These are phyloP conservation scores for Suillus tomentosus DNA, from an alignment of 768 basidiomycete species.

Conservation along the genomic window DNA sequence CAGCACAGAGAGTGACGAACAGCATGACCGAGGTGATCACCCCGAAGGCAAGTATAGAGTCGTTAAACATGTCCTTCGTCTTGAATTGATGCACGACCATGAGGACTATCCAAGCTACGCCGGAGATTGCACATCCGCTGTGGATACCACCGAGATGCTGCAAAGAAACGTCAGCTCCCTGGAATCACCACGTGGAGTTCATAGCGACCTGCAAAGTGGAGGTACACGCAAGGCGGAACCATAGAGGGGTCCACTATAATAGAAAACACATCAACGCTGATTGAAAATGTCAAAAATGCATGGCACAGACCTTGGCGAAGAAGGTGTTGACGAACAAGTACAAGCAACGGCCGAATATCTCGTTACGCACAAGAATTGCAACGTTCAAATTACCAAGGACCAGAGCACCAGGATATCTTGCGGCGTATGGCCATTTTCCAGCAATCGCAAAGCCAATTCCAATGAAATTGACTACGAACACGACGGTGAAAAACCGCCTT, in stretches of 20 bases:
- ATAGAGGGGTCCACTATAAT: constrained; percentile 68
- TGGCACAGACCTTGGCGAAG: constrained; percentile 63
- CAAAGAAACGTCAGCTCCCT: constrained; percentile 14
- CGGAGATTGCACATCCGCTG: constrained; percentile 72
- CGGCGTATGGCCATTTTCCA: constrained; percentile 69
- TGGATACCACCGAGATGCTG: constrained; percentile 83
- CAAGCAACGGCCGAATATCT: constrained; percentile 74
- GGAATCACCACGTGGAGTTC: background rate
- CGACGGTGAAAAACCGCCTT: constrained; percentile 74
- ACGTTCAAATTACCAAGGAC: constrained; percentile 73
- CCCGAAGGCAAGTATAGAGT: constrained; percentile 62
- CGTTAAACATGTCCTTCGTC: constrained; percentile 48
- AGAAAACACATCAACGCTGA: background rate
- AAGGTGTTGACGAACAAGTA: constrained; percentile 71
- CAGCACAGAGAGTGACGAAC: constrained; percentile 60
- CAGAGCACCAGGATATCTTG: constrained; percentile 65
- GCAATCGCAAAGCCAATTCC: constrained; percentile 61
- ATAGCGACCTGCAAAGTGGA: constrained; percentile 62
- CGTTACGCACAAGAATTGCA: constrained; percentile 79
- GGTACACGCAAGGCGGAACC: constrained; percentile 72
- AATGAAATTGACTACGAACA: constrained; percentile 59
- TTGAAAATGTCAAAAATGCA: background rate
- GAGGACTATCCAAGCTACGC: constrained; percentile 67
- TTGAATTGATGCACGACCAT: constrained; percentile 61
- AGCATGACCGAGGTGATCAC: constrained; percentile 59